Base-by-base conservation (phyloP, 352 stramenopile species). In the Pythium coloratum region DNA sequence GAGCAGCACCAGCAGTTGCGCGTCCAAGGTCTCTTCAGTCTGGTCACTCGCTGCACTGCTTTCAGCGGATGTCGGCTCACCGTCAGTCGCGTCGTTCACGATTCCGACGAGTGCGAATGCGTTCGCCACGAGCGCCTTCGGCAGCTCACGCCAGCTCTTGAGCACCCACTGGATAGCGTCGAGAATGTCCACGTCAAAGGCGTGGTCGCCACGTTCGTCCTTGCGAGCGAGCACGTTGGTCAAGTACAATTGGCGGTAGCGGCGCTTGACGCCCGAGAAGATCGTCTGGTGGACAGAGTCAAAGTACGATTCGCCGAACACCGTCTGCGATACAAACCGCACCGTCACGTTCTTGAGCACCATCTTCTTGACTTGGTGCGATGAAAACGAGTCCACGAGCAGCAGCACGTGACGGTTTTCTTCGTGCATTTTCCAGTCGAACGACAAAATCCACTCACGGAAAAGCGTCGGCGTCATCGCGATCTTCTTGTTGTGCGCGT, bases 361-460 rank as follows among this genome's bases (percentile, higher is more conserved):
- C 36, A 81, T 63, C 56, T 80, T 90, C 60, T 84, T 78, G 63
- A 89, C 77, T 36, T 82, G 80, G 63, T 84, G 77, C 3, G 77
- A 83, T 49, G 78, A 76, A 2, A 83, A 68, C 57, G 77, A 78
- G 73, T 90, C 80, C 8, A 94, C 44, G 42, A 94, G 69, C 38
- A 94, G 70, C 56, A 94, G 58, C 49, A 94, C 76, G 6, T 87
- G 71, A 36, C 86, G 86, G 70, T 89, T 83, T 40, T 78, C 76
- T 64, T 91, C 77, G 56, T 86, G 85, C 84, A 94, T 90, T 34
- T 81, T 80, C 80, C 80, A 88, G 72, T 94, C 86, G 16, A 94
- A 71, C 46, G 84, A 77, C 42, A 91, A 65, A 20, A 94, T 67
- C 86, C 86, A 94, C 55, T 92, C 81, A 20, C 84, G 86, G 40